Percentiles rank a stretch among this genome's conserved stretches.
These are phyloP conservation scores for Cardamine resedifolia DNA, from an alignment of 345 rosid species.

Conservation along the genomic window DNA sequence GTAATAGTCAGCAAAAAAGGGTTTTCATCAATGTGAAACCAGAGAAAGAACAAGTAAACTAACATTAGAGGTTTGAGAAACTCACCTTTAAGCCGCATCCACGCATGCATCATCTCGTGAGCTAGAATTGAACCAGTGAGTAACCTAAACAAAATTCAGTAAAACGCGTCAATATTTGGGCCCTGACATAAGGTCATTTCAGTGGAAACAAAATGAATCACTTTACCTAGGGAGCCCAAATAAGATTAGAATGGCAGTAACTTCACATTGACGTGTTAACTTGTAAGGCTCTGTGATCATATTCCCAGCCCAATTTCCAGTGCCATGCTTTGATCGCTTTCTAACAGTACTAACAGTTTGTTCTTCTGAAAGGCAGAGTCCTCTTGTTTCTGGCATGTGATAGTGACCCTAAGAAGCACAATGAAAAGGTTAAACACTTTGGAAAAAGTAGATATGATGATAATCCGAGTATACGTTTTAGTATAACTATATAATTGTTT, in stretches of 20 bases:
- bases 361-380: constrained; percentile 97
- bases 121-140: constrained; percentile 95
- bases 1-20: constrained; percentile 4
- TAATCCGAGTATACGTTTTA: neutral
- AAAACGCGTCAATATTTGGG: neutral
- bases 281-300: constrained; percentile 79
- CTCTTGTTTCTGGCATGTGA: constrained; percentile 99
- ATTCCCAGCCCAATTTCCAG: constrained; percentile 54
- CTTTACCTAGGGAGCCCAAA: constrained; percentile 93
- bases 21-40: constrained; percentile 14
- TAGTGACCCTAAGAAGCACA: constrained; percentile 70
- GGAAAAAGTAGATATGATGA: neutral
- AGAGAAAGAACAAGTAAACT: neutral
- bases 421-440: constrained; percentile 16
- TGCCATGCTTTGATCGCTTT: constrained; percentile 67
- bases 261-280: constrained; percentile 80
- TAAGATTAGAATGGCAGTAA: constrained; percentile 93
- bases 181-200: neutral
- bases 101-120: constrained; percentile 99
- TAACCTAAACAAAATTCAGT: constrained; percentile 48
- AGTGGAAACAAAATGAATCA: neutral
- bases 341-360: constrained; percentile 84
- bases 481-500: neutral
- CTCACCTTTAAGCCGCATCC: constrained; percentile 93
- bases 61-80: neutral